A percentile compares a stretch with the other conserved stretches of the same genome.
phyloP scores from a whole-genome alignment of 2,329 filamentous ascomycete species.

The Paecilomyces fulvus region DNA sequence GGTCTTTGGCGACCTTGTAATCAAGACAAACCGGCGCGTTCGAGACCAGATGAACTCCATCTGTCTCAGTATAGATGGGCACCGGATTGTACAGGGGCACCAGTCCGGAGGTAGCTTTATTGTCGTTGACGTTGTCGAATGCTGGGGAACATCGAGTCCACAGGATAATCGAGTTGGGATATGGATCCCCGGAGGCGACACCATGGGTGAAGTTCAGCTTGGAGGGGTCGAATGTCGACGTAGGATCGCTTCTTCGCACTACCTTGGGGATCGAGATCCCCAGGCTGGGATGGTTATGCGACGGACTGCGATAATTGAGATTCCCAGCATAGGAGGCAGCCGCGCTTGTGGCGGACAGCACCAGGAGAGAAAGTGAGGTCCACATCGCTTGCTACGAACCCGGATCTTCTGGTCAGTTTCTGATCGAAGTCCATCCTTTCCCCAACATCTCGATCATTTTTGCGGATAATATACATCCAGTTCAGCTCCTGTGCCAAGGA shows the following conservation, averaged over 20 bases:
- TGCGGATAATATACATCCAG: too few relatives aligned
- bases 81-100: slow-evolving; percentile 43
- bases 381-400: neutral
- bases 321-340: slow-evolving; percentile 37
- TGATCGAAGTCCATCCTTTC: too few relatives aligned
- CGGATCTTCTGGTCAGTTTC: too few relatives aligned
- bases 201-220: slow-evolving; percentile 58
- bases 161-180: slow-evolving; percentile 35
- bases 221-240: slow-evolving; percentile 35
- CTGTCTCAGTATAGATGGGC: slow-evolving; percentile 36
- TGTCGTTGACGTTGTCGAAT: slow-evolving; percentile 40
- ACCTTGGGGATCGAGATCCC: slow-evolving; percentile 58
- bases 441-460: too few relatives aligned
- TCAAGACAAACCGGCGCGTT: slow-evolving; percentile 59
- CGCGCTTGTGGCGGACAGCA: slow-evolving; percentile 9
- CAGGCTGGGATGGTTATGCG: slow-evolving; percentile 53
- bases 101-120: slow-evolving; percentile 49
- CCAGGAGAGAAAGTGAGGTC: slow-evolving; percentile 7
- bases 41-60: slow-evolving; percentile 46
- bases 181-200: slow-evolving; percentile 43
- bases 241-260: slow-evolving; percentile 45
- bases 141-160: slow-evolving; percentile 37
- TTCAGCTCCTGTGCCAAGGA: too few relatives aligned
- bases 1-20: slow-evolving; percentile 50
- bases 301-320: slow-evolving; percentile 61